Percentiles rank a stretch among this genome's conserved stretches.
Conservation (phyloP, 495 filamentous ascomycete genomes). For the Aspergillus wentii region DNA sequence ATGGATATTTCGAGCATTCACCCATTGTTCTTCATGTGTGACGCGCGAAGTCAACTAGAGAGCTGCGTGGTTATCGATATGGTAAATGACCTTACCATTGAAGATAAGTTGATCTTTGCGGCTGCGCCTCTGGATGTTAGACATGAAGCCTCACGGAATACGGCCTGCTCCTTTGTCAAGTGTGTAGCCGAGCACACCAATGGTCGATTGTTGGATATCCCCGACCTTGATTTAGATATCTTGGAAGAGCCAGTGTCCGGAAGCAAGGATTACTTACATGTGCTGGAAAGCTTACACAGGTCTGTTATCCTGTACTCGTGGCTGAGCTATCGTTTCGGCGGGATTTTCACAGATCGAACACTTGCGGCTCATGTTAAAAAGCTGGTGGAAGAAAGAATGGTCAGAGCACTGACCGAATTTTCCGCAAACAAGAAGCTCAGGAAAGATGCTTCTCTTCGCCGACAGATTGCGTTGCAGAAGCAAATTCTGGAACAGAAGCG, state of each 20-base stretch:
- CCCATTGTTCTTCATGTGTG: constrained; percentile 69
- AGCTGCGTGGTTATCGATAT: constrained; percentile 67
- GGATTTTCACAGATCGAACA: constrained; percentile 72
- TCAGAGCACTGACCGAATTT: constrained; percentile 55
- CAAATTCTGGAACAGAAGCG: constrained; percentile 26
- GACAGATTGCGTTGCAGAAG: constrained; percentile 38
- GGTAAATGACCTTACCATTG: constrained; percentile 56
- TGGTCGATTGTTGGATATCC: constrained; percentile 63
- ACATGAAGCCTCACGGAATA: constrained; percentile 15
- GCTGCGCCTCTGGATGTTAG: constrained; percentile 52
- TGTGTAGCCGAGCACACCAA: constrained; percentile 60
- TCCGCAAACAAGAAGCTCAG: constrained; percentile 45
- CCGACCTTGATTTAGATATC: constrained; percentile 58
- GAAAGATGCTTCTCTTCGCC: constrained; percentile 36
- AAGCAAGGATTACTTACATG: constrained; percentile 49
- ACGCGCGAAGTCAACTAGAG: constrained; percentile 48
- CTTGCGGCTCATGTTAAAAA: constrained; percentile 77
- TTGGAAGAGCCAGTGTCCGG: constrained; percentile 49
- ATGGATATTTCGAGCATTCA: constrained; percentile 57
- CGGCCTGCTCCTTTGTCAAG: constrained; percentile 55
- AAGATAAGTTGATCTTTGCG: constrained; percentile 72
- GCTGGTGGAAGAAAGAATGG: constrained; percentile 74
- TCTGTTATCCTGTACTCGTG: constrained; percentile 80
- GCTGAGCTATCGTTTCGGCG: constrained; percentile 68
- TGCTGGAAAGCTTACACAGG: constrained; percentile 75